Percentiles rank a stretch among this genome's conserved stretches.
Conservation (phyloP, 1,284 basidiomycete genomes). For the Pseudozyma thailandica region DNA sequence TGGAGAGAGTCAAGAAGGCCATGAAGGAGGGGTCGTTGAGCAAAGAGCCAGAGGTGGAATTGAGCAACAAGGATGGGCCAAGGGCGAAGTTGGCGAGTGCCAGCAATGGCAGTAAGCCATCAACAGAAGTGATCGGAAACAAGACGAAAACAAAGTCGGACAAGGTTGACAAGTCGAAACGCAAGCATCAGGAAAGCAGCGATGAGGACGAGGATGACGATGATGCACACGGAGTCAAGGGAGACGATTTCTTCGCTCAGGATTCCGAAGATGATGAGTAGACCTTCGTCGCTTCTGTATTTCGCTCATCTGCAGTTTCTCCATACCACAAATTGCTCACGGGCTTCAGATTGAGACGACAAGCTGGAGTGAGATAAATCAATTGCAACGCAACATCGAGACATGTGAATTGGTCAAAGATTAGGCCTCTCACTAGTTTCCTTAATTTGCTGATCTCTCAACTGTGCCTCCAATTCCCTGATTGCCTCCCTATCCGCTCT, state of each 20-base stretch:
- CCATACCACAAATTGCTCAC: not conserved
- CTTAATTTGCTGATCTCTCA: conserved; percentile 35
- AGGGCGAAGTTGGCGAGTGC: conserved; percentile 14
- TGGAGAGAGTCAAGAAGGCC: conserved; percentile 34
- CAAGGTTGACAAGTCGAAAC: conserved; percentile 30
- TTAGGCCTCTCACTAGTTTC: conserved; percentile 19
- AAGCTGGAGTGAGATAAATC: not conserved
- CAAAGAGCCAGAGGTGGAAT: conserved; percentile 49
- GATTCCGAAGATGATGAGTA: conserved; percentile 43
- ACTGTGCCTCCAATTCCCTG: conserved; percentile 30
- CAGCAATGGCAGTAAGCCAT: not conserved
- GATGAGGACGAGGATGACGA: conserved; percentile 12
- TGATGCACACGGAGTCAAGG: conserved; percentile 25
- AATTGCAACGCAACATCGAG: not conserved
- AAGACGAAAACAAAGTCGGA: conserved; percentile 22
- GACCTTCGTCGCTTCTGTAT: not conserved
- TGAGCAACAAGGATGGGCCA: conserved; percentile 29
- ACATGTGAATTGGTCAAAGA: conserved; percentile 1
- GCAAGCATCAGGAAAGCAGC: conserved; percentile 24
- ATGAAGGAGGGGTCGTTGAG: conserved; percentile 41
- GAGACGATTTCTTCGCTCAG: conserved; percentile 52
- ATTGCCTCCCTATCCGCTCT: conserved; percentile 44
- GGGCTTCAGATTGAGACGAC: not conserved
- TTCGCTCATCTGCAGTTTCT: not conserved
- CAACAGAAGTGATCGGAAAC: conserved; percentile 11